Evolutionary conservation across 2,329 filamentous ascomycete genomes (phyloP), one percentile per base, ranked within the genome.

Genomic region (Clarireedia monteithiana): DNA sequence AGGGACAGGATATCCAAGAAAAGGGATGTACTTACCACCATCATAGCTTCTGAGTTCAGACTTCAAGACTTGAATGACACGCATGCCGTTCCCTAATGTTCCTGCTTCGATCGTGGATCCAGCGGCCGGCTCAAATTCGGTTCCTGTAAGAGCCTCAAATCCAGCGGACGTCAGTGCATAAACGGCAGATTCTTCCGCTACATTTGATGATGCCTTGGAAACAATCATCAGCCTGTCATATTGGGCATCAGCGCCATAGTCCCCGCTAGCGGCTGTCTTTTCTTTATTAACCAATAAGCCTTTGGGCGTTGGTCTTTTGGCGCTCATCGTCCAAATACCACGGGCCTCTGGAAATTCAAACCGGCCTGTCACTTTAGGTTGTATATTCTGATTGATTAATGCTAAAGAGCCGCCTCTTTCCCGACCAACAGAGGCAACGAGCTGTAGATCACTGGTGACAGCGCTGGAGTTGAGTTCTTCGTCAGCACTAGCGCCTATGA

Each of bases 1-100:
- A 50, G 20, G 23, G 46, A 10, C 42, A 39, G 50, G 42, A 55
- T 42, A 34, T 65, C 65, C 55, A 60, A 57, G 57, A 62, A 55
- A 66, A 64, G 26, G 38, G 40, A 34, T 54, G 48, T 46, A 77
- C 85, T 78, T 71, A 92, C 89, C 86, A 71, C 86, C 86, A 69
- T 97, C 91, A 65, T 96, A 99, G 59, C 87, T 92, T 58, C 92
- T 82, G 24, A 97, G 83, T 67, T 97, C 92, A 1, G 85, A 89
- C 61, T 86, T 88, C 53, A 96, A 77, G 2, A 96, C 86, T 67
- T 97, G 94, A 15, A 97, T 85, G 36, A 97, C 85, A 57, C 90
- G 83, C 67, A 82, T 88, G 58, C 88, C 84, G 51, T 82, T 82
- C n/a, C 87, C 88, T 70, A 99, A 82, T 0, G 86, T 88, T 15